Base-by-base conservation (phyloP, 306 rosid genomes). In the Cicer cuneatum region DNA sequence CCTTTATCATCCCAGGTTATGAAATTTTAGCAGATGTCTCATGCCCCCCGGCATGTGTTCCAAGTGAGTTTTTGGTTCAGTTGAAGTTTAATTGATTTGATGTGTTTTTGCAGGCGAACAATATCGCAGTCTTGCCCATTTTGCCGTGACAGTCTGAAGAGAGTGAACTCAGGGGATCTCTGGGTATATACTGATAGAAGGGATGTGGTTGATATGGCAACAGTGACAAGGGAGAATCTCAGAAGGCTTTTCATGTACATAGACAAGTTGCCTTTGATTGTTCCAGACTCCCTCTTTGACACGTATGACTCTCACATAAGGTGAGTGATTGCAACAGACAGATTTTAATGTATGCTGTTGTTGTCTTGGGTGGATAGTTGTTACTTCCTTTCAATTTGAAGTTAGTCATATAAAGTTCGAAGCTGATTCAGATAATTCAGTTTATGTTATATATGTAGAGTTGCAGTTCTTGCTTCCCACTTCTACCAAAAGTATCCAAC, bases 51-150 rank as follows among this genome's bases (percentile, higher is more conserved):
- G 13, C 39, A 49, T 49, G 48, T 11, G 37, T 38, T 13, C 41
- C 21, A 13, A 60, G 33, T 33, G 19, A 47, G 16, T 49, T 33
- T 56, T 19, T 13, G 14, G 51, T 43, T 59, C 60, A 49, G 66
- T 14, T 54, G 43, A 69, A 59, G 53, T 40, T 47, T 40, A 54
- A 59, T 29, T 42, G 24, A 40, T 77, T 1, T 63, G 60, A 52
- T 63, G 7, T 14, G 21, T 16, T 58, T 58, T 70, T 83, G 81
- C 97, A 94, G 98, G 98, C 86, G 87, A 79, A 78, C 90, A 21
- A 87, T 91, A 69, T 94, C 97, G 0, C 90, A 88, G 51, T 94
- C 98, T 0, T 94, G 98, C 82, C 98, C 98, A 33, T 94, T 94
- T 74, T 94, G 98, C 70, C 93, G 98, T 1, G 97, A 91, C 85